A percentile compares a stretch with the other conserved stretches of the same genome.
These are phyloP conservation scores for Aphanoascus verrucosus DNA, from an alignment of 2,329 filamentous ascomycete genomes.

Conservation along the genomic window DNA sequence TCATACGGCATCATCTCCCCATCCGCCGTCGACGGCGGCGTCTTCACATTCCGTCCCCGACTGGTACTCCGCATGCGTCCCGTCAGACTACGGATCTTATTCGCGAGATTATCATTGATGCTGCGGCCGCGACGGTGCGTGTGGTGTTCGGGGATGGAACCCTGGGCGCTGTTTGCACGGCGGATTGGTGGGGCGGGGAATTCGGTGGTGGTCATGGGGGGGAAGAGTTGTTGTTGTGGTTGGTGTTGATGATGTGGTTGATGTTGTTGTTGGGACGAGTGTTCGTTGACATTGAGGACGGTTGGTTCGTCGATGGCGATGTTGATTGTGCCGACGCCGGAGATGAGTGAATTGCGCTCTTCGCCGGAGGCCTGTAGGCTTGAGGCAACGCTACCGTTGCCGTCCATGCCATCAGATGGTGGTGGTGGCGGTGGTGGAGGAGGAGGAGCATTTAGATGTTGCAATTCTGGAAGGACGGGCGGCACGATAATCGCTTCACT, in stretches of 20 bases:
- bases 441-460: slow-evolving; percentile 48
- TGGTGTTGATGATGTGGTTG: too few species aligned
- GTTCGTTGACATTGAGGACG: not conserved
- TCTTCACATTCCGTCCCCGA: slow-evolving; percentile 41
- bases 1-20: slow-evolving; percentile 24
- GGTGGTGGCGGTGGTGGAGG: slow-evolving; percentile 37
- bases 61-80: slow-evolving; percentile 51
- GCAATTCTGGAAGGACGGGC: slow-evolving; percentile 49
- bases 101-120: slow-evolving; percentile 48
- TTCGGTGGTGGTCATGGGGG: not conserved
- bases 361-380: slow-evolving; percentile 2
- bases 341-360: slow-evolving; percentile 23
- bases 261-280: not conserved
- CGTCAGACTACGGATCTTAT: slow-evolving; percentile 44
- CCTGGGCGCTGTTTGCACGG: slow-evolving; percentile 22
- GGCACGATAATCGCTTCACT: slow-evolving; percentile 24
- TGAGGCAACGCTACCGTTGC: not conserved
- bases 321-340: slow-evolving; percentile 32
- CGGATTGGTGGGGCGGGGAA: slow-evolving; percentile 23
- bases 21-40: slow-evolving; percentile 28
- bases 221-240: not conserved
- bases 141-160: slow-evolving; percentile 32
- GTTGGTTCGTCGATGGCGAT: slow-evolving; percentile 31
- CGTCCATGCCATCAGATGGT: slow-evolving; percentile 6
- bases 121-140: slow-evolving; percentile 44